Evolutionary conservation across 2,329 filamentous ascomycete species (phyloP).

Genomic region (Ceratocystis colombiana): DNA sequence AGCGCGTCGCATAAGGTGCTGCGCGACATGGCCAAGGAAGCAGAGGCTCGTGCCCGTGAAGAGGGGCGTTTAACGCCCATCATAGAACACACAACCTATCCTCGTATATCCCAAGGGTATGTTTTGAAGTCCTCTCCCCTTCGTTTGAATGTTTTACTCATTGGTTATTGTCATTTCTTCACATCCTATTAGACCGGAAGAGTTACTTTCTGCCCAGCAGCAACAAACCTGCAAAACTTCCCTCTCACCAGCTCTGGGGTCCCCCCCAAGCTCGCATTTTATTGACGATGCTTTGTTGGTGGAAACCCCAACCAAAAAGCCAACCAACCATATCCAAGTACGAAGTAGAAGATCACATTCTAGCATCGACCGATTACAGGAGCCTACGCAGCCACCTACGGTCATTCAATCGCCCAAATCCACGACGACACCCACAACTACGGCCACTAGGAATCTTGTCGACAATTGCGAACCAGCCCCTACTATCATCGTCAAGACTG

Average conservation of each 20-base stretch:
- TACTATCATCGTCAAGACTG: slow-evolving; percentile 8
- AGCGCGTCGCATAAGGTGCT: slow-evolving; percentile 48
- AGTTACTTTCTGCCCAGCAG: slow-evolving; percentile 21
- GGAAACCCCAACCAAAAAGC: slow-evolving; percentile 23
- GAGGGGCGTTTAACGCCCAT: slow-evolving; percentile 56
- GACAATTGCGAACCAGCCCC: neutral
- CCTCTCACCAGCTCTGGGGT: slow-evolving; percentile 60
- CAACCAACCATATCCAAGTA: slow-evolving; percentile 1
- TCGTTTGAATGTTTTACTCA: neutral
- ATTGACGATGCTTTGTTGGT: slow-evolving; percentile 41
- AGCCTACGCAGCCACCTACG: neutral
- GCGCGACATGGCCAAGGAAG: slow-evolving; percentile 46
- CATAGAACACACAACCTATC: slow-evolving; percentile 57
- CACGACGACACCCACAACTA: neutral
- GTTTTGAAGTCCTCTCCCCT: slow-evolving; percentile 28
- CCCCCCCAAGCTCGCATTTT: slow-evolving; percentile 49
- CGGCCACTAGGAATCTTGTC: neutral
- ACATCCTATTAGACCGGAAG: slow-evolving; percentile 14
- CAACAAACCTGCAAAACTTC: slow-evolving; percentile 37
- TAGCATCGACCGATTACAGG: neutral
- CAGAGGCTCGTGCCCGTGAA: slow-evolving; percentile 41
- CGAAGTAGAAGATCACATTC: slow-evolving; percentile 21
- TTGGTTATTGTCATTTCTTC: neutral
- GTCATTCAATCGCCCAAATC: neutral
- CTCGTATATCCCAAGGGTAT: slow-evolving; percentile 58